A percentile compares a stretch with the other conserved stretches of the same genome.
These are phyloP conservation scores for Colletotrichum gigasporum DNA, from an alignment of 2,329 filamentous ascomycete genomes.

Conservation along the genomic window DNA sequence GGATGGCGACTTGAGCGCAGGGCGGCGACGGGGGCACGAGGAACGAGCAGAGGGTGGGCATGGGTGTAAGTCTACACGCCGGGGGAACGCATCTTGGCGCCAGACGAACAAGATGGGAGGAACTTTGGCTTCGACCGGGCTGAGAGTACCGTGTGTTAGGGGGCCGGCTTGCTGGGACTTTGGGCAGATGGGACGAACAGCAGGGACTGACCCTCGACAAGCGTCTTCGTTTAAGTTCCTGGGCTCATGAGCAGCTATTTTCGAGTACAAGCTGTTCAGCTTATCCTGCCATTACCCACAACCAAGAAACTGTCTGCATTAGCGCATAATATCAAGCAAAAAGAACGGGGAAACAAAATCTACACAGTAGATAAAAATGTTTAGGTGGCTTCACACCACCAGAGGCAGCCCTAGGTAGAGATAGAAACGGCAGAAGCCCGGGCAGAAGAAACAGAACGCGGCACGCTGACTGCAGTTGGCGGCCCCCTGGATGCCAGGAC, in stretches of 20 bases:
- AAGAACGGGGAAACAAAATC: constrained; percentile 6
- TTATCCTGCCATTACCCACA: constrained; percentile 1
- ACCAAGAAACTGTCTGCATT: constrained; percentile 1
- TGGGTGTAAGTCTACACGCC: constrained; percentile 7
- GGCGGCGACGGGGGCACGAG: constrained; percentile 1
- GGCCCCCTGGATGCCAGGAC: background rate
- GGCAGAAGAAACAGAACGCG: constrained; percentile 22
- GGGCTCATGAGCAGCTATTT: background rate
- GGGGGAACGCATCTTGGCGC: constrained; percentile 6
- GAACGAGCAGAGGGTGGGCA: background rate
- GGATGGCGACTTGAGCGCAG: constrained; percentile 12
- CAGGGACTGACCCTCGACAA: background rate
- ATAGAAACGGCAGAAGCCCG: background rate
- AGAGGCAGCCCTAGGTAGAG: no score
- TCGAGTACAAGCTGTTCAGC: constrained; percentile 3
- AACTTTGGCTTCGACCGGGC: constrained; percentile 2
- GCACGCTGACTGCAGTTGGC: background rate
- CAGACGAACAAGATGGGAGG: constrained; percentile 4
- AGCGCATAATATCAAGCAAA: background rate
- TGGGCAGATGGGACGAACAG: constrained; percentile 11
- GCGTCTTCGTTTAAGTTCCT: background rate
- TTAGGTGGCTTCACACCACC: background rate
- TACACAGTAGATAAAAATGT: background rate
- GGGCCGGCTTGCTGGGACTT: background rate
- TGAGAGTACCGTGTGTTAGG: background rate